Conservation (phyloP, 768 basidiomycete genomes). For the Lentinula sp. region DNA sequence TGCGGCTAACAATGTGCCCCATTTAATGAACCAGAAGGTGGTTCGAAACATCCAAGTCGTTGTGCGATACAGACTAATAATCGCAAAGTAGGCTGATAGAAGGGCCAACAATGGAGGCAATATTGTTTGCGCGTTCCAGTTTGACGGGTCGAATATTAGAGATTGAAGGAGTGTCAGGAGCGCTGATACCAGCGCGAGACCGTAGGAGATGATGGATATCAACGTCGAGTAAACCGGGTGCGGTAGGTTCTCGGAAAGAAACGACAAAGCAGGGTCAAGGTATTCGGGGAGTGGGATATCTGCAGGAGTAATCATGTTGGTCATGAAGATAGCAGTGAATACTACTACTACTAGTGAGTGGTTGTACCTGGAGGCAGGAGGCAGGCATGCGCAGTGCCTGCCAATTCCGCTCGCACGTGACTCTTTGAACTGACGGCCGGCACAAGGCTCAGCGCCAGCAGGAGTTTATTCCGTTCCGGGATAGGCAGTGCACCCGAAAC, state of each 20-base stretch:
- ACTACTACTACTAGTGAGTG: no score
- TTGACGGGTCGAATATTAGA: constrained; percentile 32
- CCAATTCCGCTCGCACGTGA: no score
- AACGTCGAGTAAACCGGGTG: constrained; percentile 47
- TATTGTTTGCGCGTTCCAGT: constrained; percentile 63
- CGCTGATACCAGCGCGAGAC: constrained; percentile 43
- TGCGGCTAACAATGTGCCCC: constrained; percentile 56
- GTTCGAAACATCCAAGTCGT: constrained; percentile 69
- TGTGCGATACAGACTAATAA: constrained; percentile 75
- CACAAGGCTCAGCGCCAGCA: no score
- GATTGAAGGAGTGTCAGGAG: constrained; percentile 41
- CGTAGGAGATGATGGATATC: constrained; percentile 44
- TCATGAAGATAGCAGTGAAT: neutral
- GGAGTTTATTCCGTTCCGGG: no score
- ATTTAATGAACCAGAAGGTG: constrained; percentile 67
- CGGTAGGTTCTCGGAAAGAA: constrained; percentile 50
- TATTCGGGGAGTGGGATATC: constrained; percentile 33
- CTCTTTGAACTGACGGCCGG: no score
- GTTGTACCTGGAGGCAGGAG: no score
- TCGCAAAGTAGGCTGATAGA: constrained; percentile 66
- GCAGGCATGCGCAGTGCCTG: no score
- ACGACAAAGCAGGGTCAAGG: constrained; percentile 49
- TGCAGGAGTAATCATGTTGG: constrained; percentile 4
- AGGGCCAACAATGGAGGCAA: constrained; percentile 72
- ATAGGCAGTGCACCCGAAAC: no score